These are phyloP conservation scores for Penicillium cinerascens DNA, from an alignment of 495 filamentous ascomycete species.

Conservation along the genomic window DNA sequence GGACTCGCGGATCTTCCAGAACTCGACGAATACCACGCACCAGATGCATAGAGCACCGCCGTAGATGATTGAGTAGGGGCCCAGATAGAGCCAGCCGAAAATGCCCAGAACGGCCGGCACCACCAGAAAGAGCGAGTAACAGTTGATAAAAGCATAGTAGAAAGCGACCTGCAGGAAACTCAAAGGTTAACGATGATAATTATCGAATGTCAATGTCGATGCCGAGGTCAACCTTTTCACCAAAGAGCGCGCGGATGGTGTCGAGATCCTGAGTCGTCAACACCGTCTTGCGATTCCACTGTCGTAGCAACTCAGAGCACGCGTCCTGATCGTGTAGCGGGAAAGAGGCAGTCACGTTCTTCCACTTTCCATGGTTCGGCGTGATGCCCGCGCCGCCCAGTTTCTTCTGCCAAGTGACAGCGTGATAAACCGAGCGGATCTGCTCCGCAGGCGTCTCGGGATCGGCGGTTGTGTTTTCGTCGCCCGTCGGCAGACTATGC, in stretches of 20 bases:
- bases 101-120: conserved; percentile 78
- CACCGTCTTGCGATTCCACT: conserved; percentile 73
- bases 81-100: conserved; percentile 70
- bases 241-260: conserved; percentile 77
- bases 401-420: conserved; percentile 74
- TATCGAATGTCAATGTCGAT: background rate
- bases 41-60: conserved; percentile 73
- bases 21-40: conserved; percentile 89
- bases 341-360: conserved; percentile 79
- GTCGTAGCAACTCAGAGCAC: conserved; percentile 80
- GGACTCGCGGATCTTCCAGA: conserved; percentile 90
- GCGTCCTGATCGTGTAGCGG: conserved; percentile 82
- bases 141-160: conserved; percentile 93
- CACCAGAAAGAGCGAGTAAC: conserved; percentile 81
- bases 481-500: conserved; percentile 61
- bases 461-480: conserved; percentile 43
- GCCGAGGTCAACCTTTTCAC: conserved; percentile 73
- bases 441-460: conserved; percentile 82
- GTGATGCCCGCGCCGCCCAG: conserved; percentile 90
- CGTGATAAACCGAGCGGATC: conserved; percentile 81
- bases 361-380: conserved; percentile 74
- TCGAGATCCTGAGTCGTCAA: conserved; percentile 72
- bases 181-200: background rate
- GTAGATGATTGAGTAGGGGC: conserved; percentile 78
- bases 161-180: conserved; percentile 63